Conservation (phyloP, 2,329 filamentous ascomycete species). For the Epichloe hybrida region DNA sequence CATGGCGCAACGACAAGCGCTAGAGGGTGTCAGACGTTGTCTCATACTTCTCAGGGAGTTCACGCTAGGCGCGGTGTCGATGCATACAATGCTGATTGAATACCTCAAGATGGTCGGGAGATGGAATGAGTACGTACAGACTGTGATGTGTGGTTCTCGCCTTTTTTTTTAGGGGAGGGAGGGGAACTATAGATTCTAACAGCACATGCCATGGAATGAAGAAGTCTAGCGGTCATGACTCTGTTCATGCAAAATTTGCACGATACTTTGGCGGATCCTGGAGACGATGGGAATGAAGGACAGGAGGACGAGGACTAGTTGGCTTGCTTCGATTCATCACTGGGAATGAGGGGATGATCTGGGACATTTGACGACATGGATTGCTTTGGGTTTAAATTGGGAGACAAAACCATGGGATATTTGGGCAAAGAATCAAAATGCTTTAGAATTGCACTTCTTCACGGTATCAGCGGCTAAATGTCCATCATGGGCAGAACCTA, state of each 20-base stretch:
- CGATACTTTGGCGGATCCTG: background rate
- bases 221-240: background rate
- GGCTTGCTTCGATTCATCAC: background rate
- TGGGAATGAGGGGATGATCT: background rate
- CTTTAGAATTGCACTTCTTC: background rate
- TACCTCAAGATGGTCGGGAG: accelerated
- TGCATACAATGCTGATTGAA: accelerated
- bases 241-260: background rate
- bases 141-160: no score
- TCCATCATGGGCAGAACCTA: no score
- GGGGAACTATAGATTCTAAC: background rate
- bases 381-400: background rate
- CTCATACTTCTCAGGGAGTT: no score
- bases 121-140: no score
- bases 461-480: background rate
- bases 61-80: no score
- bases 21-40: accelerated
- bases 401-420: background rate
- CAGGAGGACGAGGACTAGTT: background rate
- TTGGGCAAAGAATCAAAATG: background rate
- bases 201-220: background rate
- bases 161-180: no score
- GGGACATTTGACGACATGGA: background rate
- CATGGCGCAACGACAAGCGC: no score
- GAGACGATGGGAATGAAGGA: background rate